Conservation (phyloP, 495 filamentous ascomycete species). For the Xylaria acuta region DNA sequence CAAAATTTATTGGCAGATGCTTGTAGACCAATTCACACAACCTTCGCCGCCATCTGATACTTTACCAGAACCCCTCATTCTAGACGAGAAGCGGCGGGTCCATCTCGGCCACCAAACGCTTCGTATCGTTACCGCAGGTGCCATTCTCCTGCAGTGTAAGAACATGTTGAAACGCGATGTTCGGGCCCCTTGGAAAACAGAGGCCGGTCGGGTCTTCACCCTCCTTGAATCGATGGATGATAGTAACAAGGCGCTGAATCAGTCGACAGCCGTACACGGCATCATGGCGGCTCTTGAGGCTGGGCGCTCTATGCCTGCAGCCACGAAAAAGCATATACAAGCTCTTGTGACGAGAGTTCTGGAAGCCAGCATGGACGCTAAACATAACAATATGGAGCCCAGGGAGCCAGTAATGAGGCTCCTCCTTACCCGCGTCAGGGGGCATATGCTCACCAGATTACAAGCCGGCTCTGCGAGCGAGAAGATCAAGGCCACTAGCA, state of each 20-base stretch:
- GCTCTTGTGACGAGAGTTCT: slow-evolving; percentile 59
- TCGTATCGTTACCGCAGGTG: slow-evolving; percentile 76
- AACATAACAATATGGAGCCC: slow-evolving; percentile 53
- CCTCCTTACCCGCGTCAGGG: slow-evolving; percentile 73
- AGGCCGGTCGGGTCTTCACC: slow-evolving; percentile 75
- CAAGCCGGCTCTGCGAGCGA: slow-evolving; percentile 79
- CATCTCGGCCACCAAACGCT: slow-evolving; percentile 71
- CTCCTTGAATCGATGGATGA: slow-evolving; percentile 53
- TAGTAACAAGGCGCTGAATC: slow-evolving; percentile 45
- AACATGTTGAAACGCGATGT: slow-evolving; percentile 94
- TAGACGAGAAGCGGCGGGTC: slow-evolving; percentile 75
- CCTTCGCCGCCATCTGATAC: slow-evolving; percentile 57
- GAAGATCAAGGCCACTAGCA: slow-evolving; percentile 78
- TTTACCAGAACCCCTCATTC: slow-evolving; percentile 83
- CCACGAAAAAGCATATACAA: slow-evolving; percentile 64
- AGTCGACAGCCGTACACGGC: slow-evolving; percentile 63
- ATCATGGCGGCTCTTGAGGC: slow-evolving; percentile 80
- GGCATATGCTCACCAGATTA: slow-evolving; percentile 78
- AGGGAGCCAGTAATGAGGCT: slow-evolving; percentile 82
- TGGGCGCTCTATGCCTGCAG: slow-evolving; percentile 76
- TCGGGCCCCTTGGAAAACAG: slow-evolving; percentile 84
- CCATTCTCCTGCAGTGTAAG: slow-evolving; percentile 90
- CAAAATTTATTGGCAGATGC: slow-evolving; percentile 82
- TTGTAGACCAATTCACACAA: slow-evolving; percentile 61
- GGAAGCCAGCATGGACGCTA: slow-evolving; percentile 46